These are phyloP conservation scores for Trichoderma cornu-damae DNA, from an alignment of 2,329 filamentous ascomycete genomes.

Conservation along the genomic window DNA sequence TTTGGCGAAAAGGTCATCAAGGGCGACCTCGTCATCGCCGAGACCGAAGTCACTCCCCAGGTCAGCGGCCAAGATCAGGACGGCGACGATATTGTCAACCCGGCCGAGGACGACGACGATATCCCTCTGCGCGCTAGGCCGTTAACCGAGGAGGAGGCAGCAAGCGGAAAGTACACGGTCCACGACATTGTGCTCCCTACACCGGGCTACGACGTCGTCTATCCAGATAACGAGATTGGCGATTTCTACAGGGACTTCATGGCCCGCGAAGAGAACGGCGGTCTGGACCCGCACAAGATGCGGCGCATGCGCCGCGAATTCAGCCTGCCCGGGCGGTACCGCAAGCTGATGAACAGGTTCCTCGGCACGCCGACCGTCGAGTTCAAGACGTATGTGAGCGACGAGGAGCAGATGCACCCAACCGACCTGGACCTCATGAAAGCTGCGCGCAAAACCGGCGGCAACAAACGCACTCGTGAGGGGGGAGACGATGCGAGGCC, in stretches of 20 bases:
- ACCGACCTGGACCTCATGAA: constrained; percentile 74
- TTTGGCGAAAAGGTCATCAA: constrained; percentile 70
- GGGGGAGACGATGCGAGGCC: constrained; percentile 19
- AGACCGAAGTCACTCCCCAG: constrained; percentile 30
- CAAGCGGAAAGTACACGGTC: constrained; percentile 70
- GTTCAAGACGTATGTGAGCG: constrained; percentile 63
- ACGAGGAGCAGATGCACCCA: constrained; percentile 77
- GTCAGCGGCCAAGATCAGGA: constrained; percentile 60
- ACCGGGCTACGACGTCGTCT: constrained; percentile 86
- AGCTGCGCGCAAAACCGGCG: constrained; percentile 22
- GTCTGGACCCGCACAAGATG: constrained; percentile 81
- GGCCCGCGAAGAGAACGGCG: constrained; percentile 69
- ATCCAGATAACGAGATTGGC: constrained; percentile 79
- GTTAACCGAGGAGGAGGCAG: constrained; percentile 71
- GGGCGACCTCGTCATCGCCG: constrained; percentile 73
- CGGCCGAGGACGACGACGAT: constrained; percentile 40
- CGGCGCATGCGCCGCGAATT: constrained; percentile 79
- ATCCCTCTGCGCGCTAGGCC: constrained; percentile 57
- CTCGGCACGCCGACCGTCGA: constrained; percentile 60
- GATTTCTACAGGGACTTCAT: constrained; percentile 83
- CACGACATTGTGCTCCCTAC: constrained; percentile 86
- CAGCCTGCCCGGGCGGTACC: constrained; percentile 81
- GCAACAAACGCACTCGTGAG: constrained; percentile 21
- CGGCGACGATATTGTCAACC: constrained; percentile 40
- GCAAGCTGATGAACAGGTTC: constrained; percentile 74